These are phyloP conservation scores for Exophiala dermatitidis DNA, from an alignment of 2,329 filamentous ascomycete genomes.

Conservation along the genomic window DNA sequence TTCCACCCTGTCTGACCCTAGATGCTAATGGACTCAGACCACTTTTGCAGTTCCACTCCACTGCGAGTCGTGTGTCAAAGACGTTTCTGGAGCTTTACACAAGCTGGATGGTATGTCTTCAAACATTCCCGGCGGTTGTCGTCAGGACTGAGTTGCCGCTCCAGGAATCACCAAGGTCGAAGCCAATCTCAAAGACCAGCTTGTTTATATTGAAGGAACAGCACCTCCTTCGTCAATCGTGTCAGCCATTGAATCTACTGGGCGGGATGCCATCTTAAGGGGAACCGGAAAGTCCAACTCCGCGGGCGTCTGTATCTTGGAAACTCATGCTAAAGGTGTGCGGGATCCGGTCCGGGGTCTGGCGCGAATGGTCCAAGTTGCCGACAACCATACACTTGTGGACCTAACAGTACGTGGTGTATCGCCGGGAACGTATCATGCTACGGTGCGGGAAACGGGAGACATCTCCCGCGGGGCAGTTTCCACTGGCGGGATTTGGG, in stretches of 20 bases:
- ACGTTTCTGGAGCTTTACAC: slow-evolving; percentile 71
- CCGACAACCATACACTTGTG: slow-evolving; percentile 67
- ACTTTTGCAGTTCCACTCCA: slow-evolving; percentile 91
- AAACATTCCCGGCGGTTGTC: slow-evolving; percentile 3
- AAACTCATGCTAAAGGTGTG: slow-evolving; percentile 62
- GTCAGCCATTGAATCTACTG: slow-evolving; percentile 77
- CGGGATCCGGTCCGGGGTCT: slow-evolving; percentile 71
- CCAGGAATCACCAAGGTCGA: slow-evolving; percentile 74
- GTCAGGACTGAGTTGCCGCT: slow-evolving; percentile 6
- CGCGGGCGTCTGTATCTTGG: slow-evolving; percentile 93
- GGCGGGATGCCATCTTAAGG: slow-evolving; percentile 86
- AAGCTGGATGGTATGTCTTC: slow-evolving; percentile 55
- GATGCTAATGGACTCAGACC: slow-evolving; percentile 50
- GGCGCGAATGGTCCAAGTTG: slow-evolving; percentile 88
- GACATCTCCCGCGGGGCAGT: slow-evolving; percentile 77
- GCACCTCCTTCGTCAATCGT: slow-evolving; percentile 86
- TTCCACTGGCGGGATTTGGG: slow-evolving; percentile 80
- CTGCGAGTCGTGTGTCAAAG: slow-evolving; percentile 81
- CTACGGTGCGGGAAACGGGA: slow-evolving; percentile 76
- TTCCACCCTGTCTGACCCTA: neutral
- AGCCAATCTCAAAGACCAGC: slow-evolving; percentile 72
- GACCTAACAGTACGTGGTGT: slow-evolving; percentile 83
- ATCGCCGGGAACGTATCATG: slow-evolving; percentile 70
- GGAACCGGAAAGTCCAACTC: slow-evolving; percentile 80
- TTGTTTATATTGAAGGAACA: slow-evolving; percentile 79